These are phyloP conservation scores for Lindgomyces ingoldianus DNA, from an alignment of 495 filamentous ascomycete species.

Conservation along the genomic window DNA sequence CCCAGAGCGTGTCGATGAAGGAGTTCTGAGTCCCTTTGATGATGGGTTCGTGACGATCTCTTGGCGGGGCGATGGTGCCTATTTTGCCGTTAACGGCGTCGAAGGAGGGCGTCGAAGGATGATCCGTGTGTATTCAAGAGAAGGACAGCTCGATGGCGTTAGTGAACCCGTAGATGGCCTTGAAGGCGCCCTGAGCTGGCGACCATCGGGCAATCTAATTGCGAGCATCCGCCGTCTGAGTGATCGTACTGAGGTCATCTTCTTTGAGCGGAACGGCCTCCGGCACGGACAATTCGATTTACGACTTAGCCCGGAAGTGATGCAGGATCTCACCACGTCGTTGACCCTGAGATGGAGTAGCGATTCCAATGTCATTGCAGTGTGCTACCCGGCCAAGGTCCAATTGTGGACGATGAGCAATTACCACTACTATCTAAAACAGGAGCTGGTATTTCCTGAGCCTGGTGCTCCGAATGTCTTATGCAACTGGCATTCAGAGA, in stretches of 20 bases:
- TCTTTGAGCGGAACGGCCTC: conserved; percentile 95
- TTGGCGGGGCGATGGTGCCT: conserved; percentile 95
- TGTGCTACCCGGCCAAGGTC: conserved; percentile 69
- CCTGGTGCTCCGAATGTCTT: not conserved
- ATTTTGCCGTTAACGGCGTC: conserved; percentile 79
- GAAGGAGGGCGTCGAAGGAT: conserved; percentile 67
- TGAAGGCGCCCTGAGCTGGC: conserved; percentile 85
- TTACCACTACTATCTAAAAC: conserved; percentile 98
- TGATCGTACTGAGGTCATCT: conserved; percentile 77
- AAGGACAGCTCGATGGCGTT: conserved; percentile 85
- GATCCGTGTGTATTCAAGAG: conserved; percentile 85
- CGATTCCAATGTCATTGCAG: conserved; percentile 87
- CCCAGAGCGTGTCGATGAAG: conserved; percentile 88
- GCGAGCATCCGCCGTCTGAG: conserved; percentile 74
- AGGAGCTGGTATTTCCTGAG: conserved; percentile 57
- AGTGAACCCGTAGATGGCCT: conserved; percentile 91
- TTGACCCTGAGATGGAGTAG: conserved; percentile 81
- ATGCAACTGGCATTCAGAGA: conserved; percentile 78
- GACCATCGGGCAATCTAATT: conserved; percentile 85
- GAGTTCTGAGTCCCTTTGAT: conserved; percentile 70
- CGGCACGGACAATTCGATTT: conserved; percentile 90
- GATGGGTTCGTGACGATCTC: conserved; percentile 69
- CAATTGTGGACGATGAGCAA: conserved; percentile 98
- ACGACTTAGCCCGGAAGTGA: conserved; percentile 61
- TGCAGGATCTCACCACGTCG: conserved; percentile 55